These are phyloP conservation scores for Pichia scutulata DNA, from an alignment of 805 yeast species.

Conservation along the genomic window DNA sequence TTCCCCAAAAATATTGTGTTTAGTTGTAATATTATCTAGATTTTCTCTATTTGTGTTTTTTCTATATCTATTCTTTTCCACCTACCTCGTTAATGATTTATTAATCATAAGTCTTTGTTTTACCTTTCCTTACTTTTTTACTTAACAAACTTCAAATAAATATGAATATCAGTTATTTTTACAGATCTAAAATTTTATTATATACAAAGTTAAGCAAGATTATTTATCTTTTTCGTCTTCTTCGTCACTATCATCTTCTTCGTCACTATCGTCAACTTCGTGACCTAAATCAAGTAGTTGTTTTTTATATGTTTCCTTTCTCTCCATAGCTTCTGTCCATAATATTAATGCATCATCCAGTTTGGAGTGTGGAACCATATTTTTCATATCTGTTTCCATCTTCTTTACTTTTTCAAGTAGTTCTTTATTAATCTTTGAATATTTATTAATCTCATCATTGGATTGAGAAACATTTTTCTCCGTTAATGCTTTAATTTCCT, in stretches of 20 bases:
- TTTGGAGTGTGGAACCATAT: conserved; percentile 5
- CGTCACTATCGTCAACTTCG: conserved; percentile 7
- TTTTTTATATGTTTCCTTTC: conserved; percentile 8
- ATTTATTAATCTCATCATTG: neutral
- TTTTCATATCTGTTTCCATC: conserved; percentile 3
- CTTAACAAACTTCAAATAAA: neutral
- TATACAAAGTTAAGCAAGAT: too few species aligned
- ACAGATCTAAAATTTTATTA: neutral
- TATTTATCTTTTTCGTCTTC: neutral
- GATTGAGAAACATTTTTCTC: neutral
- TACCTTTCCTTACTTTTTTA: neutral
- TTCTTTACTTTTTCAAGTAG: neutral
- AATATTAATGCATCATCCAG: conserved; percentile 12
- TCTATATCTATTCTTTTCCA: neutral
- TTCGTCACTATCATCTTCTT: conserved; percentile 1
- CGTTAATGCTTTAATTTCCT: neutral
- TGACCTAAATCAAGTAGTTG: conserved; percentile 4
- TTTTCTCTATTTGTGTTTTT: neutral
- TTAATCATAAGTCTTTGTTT: too few species aligned
- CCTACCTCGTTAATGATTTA: neutral
- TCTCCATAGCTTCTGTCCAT: conserved; percentile 11
- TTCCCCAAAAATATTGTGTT: neutral
- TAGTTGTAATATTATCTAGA: neutral
- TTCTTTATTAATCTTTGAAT: neutral
- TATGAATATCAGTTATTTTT: too few species aligned